Evolutionary conservation across 306 rosid species (phyloP).

Genomic region (Vigna nakashimae): DNA sequence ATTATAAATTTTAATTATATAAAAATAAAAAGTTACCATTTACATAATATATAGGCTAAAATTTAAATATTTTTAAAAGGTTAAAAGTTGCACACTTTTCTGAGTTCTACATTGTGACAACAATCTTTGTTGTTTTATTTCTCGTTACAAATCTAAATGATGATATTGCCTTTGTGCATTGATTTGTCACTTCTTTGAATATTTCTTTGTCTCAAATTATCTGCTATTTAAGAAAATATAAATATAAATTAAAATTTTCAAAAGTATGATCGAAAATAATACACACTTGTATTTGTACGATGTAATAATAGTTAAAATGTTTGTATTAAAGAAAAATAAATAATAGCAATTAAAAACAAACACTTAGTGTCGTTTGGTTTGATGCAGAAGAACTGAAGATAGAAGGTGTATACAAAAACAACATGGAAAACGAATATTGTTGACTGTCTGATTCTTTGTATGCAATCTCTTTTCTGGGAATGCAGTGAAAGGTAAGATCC

Average conservation of each 20-base stretch:
- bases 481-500: no score
- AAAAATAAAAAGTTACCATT: not conserved
- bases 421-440: not conserved
- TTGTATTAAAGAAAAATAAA: not conserved
- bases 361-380: not conserved
- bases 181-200: not conserved
- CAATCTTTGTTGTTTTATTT: not conserved
- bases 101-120: not conserved
- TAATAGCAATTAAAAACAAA: not conserved
- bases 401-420: not conserved
- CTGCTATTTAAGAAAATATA: not conserved
- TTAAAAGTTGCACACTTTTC: not conserved
- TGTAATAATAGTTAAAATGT: not conserved
- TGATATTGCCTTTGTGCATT: not conserved
- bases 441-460: not conserved
- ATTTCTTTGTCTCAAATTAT: not conserved
- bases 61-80: not conserved
- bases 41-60: not conserved
- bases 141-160: not conserved
- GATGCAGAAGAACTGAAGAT: not conserved
- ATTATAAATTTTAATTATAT: not conserved
- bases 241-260: not conserved
- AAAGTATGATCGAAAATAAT: not conserved
- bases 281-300: not conserved
- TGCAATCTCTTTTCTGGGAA: not conserved